Conservation (phyloP, 2,329 filamentous ascomycete genomes). For the Cercospora brassicicola region DNA sequence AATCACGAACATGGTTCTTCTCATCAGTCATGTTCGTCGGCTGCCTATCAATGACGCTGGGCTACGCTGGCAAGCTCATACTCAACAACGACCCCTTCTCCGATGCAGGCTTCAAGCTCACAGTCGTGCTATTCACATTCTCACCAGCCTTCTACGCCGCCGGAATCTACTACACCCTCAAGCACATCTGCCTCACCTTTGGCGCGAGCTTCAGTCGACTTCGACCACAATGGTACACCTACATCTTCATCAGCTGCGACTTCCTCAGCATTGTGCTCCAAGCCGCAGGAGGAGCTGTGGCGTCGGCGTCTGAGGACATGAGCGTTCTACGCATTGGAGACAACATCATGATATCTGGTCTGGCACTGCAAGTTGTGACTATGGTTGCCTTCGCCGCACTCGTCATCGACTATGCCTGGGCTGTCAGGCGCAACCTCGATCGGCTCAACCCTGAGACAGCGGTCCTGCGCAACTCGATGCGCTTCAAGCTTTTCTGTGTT, state of each 20-base stretch:
- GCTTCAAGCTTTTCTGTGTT: constrained; percentile 34
- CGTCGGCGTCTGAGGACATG: constrained; percentile 51
- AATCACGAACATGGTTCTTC: constrained; percentile 44
- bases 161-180: constrained; percentile 46
- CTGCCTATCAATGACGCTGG: constrained; percentile 45
- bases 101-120: constrained; percentile 46
- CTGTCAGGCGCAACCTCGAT: constrained; percentile 24
- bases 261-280: constrained; percentile 60
- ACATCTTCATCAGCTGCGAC: constrained; percentile 62
- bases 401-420: constrained; percentile 41
- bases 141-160: constrained; percentile 49
- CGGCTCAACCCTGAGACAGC: constrained; percentile 30
- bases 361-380: constrained; percentile 58
- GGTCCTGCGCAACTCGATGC: constrained; percentile 39
- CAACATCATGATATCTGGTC: constrained; percentile 59
- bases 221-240: constrained; percentile 45
- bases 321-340: constrained; percentile 51
- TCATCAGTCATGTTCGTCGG: constrained; percentile 46
- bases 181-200: constrained; percentile 46
- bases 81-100: constrained; percentile 47
- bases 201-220: constrained; percentile 36
- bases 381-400: constrained; percentile 51
- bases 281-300: constrained; percentile 58
- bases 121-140: constrained; percentile 47
- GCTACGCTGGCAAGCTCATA: constrained; percentile 47